phyloP scores from a whole-genome alignment of 495 filamentous ascomycete species.

The Friedmanniomyces simplex region DNA sequence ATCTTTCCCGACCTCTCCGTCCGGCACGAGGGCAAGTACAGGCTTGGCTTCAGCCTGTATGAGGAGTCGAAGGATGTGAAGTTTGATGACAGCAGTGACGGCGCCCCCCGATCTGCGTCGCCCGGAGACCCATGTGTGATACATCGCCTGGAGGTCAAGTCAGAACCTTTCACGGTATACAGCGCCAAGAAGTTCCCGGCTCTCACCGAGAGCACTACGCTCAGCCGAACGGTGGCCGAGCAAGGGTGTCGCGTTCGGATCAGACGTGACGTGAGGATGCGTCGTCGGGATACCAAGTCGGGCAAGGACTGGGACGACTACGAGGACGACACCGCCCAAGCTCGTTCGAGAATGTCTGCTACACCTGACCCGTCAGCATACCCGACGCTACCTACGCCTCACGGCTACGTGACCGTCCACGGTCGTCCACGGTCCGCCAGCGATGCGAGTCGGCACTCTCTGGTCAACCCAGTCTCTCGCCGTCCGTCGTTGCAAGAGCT shows the following conservation, averaged over 20 bases:
- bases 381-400: conserved; percentile 34
- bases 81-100: conserved; percentile 33
- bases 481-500: conserved; percentile 37
- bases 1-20: conserved; percentile 97
- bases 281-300: conserved; percentile 66
- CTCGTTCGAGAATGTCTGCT: conserved; percentile 44
- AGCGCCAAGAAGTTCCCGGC: conserved; percentile 99
- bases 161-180: conserved; percentile 75
- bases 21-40: conserved; percentile 86
- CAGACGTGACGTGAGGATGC: conserved; percentile 93
- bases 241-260: conserved; percentile 97
- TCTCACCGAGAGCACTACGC: conserved; percentile 74
- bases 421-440: conserved; percentile 66
- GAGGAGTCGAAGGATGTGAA: conserved; percentile 68
- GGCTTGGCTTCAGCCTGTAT: conserved; percentile 81
- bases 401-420: conserved; percentile 25
- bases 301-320: conserved; percentile 47
- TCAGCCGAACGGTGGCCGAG: conserved; percentile 87
- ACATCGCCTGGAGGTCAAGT: conserved; percentile 85
- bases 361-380: conserved; percentile 54
- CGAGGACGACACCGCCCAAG: conserved; percentile 51
- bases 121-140: conserved; percentile 35
- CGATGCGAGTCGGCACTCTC: conserved; percentile 45
- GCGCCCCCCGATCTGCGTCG: conserved; percentile 22
- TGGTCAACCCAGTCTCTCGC: conserved; percentile 32